These are phyloP conservation scores for Alternaria arbusti DNA, from an alignment of 2,329 filamentous ascomycete species.

Conservation along the genomic window DNA sequence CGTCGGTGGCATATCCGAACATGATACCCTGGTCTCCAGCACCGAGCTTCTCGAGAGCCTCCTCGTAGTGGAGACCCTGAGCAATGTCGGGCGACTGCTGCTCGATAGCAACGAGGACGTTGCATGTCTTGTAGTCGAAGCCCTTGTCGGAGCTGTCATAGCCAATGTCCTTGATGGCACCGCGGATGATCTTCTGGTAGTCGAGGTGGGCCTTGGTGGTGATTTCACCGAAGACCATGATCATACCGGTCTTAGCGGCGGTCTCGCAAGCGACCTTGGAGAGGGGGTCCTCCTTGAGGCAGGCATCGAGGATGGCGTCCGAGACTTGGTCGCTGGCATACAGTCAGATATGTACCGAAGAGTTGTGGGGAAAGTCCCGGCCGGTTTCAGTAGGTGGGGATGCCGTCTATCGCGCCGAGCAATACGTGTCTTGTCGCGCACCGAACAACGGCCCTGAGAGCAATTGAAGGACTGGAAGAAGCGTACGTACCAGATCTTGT, in stretches of 20 bases:
- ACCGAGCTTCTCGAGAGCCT: conserved; percentile 96
- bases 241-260: conserved; percentile 98
- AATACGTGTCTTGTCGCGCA: conserved; percentile 3
- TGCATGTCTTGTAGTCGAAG: conserved; percentile 99
- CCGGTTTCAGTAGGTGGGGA: background rate
- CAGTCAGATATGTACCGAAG: conserved; percentile 19
- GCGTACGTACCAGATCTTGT: conserved; percentile 79
- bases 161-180: conserved; percentile 96
- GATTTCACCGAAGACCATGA: conserved; percentile 88
- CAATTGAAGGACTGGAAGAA: background rate
- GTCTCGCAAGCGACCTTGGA: conserved; percentile 99
- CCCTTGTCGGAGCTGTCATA: conserved; percentile 98
- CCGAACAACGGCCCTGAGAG: background rate
- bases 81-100: conserved; percentile 99
- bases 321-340: conserved; percentile 84
- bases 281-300: conserved; percentile 89
- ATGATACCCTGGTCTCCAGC: conserved; percentile 99
- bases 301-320: conserved; percentile 98
- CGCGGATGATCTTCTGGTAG: conserved; percentile 97
- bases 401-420: background rate
- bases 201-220: conserved; percentile 94
- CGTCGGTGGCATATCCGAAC: conserved; percentile 99
- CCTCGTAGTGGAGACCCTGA: conserved; percentile 97
- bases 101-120: conserved; percentile 98
- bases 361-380: background rate